These are phyloP conservation scores for Lecanoromycetidae sp. DNA, from an alignment of 2,329 filamentous ascomycete species.

Conservation along the genomic window DNA sequence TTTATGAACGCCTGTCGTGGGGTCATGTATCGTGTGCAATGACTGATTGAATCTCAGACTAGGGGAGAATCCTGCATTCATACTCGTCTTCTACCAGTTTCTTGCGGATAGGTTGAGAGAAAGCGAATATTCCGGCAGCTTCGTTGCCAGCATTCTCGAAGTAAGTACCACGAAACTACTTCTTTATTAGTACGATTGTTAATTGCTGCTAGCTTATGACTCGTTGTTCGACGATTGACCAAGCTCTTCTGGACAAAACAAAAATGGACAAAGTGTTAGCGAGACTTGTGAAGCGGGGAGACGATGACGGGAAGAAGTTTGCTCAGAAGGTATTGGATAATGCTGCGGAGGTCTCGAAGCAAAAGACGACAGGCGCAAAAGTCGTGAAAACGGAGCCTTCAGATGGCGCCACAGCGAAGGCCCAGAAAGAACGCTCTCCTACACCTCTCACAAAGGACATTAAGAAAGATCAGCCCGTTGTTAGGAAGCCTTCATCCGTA, in stretches of 20 bases:
- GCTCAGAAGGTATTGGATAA: conserved; percentile 44
- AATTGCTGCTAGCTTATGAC: conserved; percentile 36
- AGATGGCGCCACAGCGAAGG: conserved; percentile 5
- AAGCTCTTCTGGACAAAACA: conserved; percentile 46
- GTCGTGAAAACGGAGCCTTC: background rate
- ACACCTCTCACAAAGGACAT: background rate
- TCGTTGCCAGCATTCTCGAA: conserved; percentile 35
- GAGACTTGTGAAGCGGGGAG: conserved; percentile 46
- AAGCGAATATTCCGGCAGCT: conserved; percentile 34
- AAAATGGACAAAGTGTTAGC: conserved; percentile 47
- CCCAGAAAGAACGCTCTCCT: background rate
- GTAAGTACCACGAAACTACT: conserved; percentile 23
- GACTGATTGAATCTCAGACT: conserved; percentile 31
- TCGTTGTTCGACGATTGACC: conserved; percentile 45
- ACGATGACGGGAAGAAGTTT: conserved; percentile 42
- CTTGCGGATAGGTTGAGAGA: conserved; percentile 37
- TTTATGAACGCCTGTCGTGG: too few relatives aligned
- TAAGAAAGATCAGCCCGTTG: conserved; percentile 3
- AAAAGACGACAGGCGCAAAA: conserved; percentile 23
- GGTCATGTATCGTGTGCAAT: too few relatives aligned
- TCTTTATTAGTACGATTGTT: conserved; percentile 18
- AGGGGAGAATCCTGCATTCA: conserved; percentile 37
- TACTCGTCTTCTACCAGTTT: conserved; percentile 37
- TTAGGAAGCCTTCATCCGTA: background rate
- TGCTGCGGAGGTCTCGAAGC: conserved; percentile 33